A percentile compares a stretch with the other conserved stretches of the same genome.
phyloP scores from a whole-genome alignment of 805 yeast genomes.

The Ogataea allantospora region DNA sequence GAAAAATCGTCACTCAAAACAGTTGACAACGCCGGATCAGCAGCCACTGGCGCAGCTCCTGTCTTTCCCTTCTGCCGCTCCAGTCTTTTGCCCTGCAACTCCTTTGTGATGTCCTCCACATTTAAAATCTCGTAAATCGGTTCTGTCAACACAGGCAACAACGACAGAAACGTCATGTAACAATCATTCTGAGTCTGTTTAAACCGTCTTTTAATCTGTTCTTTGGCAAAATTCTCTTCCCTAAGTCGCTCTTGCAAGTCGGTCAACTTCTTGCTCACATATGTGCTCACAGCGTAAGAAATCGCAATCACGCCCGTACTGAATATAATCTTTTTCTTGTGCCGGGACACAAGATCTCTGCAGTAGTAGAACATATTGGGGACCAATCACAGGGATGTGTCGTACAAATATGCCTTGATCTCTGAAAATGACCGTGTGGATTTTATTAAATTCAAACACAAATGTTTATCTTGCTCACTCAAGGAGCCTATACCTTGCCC shows the following conservation, averaged over 20 bases:
- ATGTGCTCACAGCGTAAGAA: slow-evolving; percentile 43
- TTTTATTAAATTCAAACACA: not conserved
- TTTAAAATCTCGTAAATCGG: slow-evolving; percentile 62
- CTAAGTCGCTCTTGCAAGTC: slow-evolving; percentile 51
- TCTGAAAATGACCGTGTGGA: not conserved
- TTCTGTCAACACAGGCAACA: slow-evolving; percentile 70
- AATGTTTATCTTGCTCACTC: slow-evolving; percentile 9
- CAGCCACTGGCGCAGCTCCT: slow-evolving; percentile 8
- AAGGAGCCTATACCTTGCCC: slow-evolving; percentile 20
- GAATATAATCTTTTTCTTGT: slow-evolving; percentile 43
- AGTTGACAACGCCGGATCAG: slow-evolving; percentile 26
- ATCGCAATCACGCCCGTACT: slow-evolving; percentile 45
- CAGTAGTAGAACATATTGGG: slow-evolving; percentile 34
- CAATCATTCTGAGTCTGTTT: slow-evolving; percentile 93
- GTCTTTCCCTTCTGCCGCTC: slow-evolving; percentile 24
- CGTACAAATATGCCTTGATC: not conserved
- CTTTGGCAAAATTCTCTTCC: slow-evolving; percentile 59
- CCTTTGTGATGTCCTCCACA: slow-evolving; percentile 70
- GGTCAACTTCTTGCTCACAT: slow-evolving; percentile 42
- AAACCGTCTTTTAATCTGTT: slow-evolving; percentile 76
- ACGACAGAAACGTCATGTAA: slow-evolving; percentile 74
- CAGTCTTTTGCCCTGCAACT: slow-evolving; percentile 60
- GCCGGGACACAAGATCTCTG: slow-evolving; percentile 40
- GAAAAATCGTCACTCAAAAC: slow-evolving; percentile 42
- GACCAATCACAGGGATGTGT: not conserved